These are phyloP conservation scores for Globisporangium takayamanum DNA, from an alignment of 352 stramenopile species.

Conservation along the genomic window DNA sequence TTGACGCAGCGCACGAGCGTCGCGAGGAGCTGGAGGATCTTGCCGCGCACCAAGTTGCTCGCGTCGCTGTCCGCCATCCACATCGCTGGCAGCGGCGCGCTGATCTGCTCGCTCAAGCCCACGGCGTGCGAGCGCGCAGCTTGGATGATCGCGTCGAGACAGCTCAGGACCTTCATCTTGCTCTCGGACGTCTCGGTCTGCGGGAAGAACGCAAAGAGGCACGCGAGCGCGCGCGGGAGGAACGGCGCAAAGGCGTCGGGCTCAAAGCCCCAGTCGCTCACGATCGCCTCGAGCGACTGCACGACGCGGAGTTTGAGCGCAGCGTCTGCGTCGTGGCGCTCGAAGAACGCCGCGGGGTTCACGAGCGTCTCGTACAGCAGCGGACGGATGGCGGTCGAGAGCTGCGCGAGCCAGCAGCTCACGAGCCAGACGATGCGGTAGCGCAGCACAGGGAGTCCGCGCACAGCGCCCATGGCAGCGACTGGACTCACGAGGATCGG, in stretches of 20 bases:
- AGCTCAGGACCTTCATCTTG: constrained; percentile 75
- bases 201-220: constrained; percentile 64
- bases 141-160: constrained; percentile 66
- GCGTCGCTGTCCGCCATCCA: constrained; percentile 67
- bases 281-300: constrained; percentile 74
- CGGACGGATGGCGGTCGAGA: constrained; percentile 56
- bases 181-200: constrained; percentile 57
- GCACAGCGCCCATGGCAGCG: constrained; percentile 26
- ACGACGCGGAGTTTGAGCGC: constrained; percentile 68
- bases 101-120: constrained; percentile 55
- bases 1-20: constrained; percentile 59
- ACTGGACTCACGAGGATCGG: constrained; percentile 45
- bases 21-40: constrained; percentile 73
- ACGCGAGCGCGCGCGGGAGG: constrained; percentile 46
- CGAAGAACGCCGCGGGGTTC: constrained; percentile 29
- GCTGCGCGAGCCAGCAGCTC: constrained; percentile 80
- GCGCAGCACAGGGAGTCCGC: constrained; percentile 55
- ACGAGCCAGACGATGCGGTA: constrained; percentile 83
- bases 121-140: constrained; percentile 45
- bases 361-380: constrained; percentile 77
- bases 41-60: constrained; percentile 74
- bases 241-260: constrained; percentile 64
- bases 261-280: constrained; percentile 80
- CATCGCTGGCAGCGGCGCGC: constrained; percentile 54
- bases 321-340: constrained; percentile 29